A percentile compares a stretch with the other conserved stretches of the same genome.
These are phyloP conservation scores for Rhodomyrtus psidioides DNA, from an alignment of 441 rosid species.

Conservation along the genomic window DNA sequence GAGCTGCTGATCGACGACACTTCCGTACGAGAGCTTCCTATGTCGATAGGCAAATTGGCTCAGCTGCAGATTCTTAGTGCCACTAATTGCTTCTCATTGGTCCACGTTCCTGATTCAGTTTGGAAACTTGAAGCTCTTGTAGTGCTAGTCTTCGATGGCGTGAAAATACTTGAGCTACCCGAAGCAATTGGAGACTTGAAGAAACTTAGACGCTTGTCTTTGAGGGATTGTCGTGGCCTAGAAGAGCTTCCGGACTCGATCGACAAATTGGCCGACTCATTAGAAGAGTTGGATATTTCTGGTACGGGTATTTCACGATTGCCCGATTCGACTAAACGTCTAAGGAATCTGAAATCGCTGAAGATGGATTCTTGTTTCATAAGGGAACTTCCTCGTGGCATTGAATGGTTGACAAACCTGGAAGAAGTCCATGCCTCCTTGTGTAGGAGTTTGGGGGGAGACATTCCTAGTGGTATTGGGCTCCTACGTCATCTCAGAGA, in stretches of 20 bases:
- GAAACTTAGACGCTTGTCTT: background rate
- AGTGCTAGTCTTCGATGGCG: background rate
- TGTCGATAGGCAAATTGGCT: background rate
- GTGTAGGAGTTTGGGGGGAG: background rate
- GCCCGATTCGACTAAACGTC: background rate
- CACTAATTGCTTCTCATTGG: background rate
- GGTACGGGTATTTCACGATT: background rate
- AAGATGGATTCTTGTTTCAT: background rate
- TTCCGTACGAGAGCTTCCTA: background rate
- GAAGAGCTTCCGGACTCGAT: background rate
- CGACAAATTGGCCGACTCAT: rapidly evolving
- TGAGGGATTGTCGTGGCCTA: background rate
- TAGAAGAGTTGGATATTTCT: background rate
- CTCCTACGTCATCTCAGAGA: background rate
- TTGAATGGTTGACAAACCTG: background rate
- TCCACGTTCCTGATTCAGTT: background rate
- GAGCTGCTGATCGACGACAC: background rate
- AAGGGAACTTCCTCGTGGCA: background rate
- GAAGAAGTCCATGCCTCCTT: background rate
- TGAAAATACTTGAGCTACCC: background rate
- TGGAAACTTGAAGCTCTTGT: background rate
- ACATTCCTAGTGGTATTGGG: rapidly evolving
- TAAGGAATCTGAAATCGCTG: rapidly evolving
- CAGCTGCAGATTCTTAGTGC: background rate
- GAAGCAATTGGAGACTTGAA: background rate